phyloP scores from a whole-genome alignment of 176 grass and related monocot species.

The Elaeis guineensis region DNA sequence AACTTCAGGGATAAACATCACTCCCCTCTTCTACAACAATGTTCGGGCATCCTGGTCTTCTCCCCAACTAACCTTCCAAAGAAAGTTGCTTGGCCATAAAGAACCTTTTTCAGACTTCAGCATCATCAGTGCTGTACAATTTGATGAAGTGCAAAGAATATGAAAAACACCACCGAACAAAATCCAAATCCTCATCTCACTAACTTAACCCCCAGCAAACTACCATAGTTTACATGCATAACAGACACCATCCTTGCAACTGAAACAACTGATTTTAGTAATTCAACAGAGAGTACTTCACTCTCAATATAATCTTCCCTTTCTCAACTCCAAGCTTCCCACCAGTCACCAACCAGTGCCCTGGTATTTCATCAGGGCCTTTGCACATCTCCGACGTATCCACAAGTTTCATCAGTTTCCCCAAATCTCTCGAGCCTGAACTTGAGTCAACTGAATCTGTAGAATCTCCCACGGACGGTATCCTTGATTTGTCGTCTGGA shows the following conservation, averaged over 20 bases:
- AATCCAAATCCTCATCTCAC: neutral
- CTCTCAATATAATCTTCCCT: slow-evolving; percentile 51
- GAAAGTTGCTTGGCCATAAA: too few species aligned
- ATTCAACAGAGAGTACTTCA: slow-evolving; percentile 67
- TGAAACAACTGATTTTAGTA: slow-evolving; percentile 20
- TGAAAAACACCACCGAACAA: too few species aligned
- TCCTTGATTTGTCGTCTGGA: slow-evolving; percentile 6
- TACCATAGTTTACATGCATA: neutral
- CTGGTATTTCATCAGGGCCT: slow-evolving; percentile 45
- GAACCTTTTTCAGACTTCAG: too few species aligned
- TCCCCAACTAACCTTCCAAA: too few species aligned
- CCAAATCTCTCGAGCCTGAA: slow-evolving; percentile 16
- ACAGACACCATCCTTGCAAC: neutral
- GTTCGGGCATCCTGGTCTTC: too few species aligned
- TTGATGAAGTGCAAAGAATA: too few species aligned
- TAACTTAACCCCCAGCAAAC: neutral
- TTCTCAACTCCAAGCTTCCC: slow-evolving; percentile 51
- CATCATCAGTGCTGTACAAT: too few species aligned
- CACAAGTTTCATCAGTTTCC: slow-evolving; percentile 39
- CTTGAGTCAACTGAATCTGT: slow-evolving; percentile 16
- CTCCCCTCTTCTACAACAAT: too few species aligned
- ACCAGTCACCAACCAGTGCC: slow-evolving; percentile 67
- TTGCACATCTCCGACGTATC: slow-evolving; percentile 54
- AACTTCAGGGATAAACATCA: too few species aligned
- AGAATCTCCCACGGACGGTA: neutral